Evolutionary conservation across 1,284 basidiomycete species (phyloP), one percentile per base, ranked within the genome.

Genomic region (Ustilago crameri): DNA sequence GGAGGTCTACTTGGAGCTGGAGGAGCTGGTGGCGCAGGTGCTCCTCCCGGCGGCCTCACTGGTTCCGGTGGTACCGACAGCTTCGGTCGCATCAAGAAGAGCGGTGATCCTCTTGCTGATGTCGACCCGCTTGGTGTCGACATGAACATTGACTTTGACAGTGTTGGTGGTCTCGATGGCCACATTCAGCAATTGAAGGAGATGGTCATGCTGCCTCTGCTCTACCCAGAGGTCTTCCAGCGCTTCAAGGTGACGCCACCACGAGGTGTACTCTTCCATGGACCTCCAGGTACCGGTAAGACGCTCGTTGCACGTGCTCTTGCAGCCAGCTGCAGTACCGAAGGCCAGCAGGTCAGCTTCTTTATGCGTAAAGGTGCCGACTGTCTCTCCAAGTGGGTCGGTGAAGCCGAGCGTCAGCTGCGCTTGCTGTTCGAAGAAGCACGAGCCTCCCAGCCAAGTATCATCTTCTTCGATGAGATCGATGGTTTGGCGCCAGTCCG

Each of bases 331-430:
- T 95, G 93, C 84, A 90, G 93, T 47, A 90, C 90, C 0, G 90
- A 93, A 47, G 95, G 93, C 30, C 91, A 91, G 75, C 90, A 91
- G 76, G 95, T 98, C 38, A 91, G 93, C 2, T 99, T 99, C 87
- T 98, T 97, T 87, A 98, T 99, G 96, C 91, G 96, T 49, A 99
- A 99, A 85, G 96, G 96, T 38, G 96, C 96, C 22, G 96, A 99
- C 84, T 94, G 93, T 75, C 87, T 98, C 24, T 96, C 93, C 8
- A 98, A 98, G 85, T 99, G 96, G 96, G 95, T 99, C 12, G 96
- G 96, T 60, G 96, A 99, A 85, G 96, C 96, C 2, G 96, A 98
- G 82, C 89, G 96, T 3, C 96, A 98, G 83, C 87, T 98, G 7
- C 89, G 96, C 1, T 87, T 98, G 51, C 87, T 99, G 9, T 99